Evolutionary conservation across 2,329 filamentous ascomycete species (phyloP).

Genomic region (Ploettnerulaceae sp.): DNA sequence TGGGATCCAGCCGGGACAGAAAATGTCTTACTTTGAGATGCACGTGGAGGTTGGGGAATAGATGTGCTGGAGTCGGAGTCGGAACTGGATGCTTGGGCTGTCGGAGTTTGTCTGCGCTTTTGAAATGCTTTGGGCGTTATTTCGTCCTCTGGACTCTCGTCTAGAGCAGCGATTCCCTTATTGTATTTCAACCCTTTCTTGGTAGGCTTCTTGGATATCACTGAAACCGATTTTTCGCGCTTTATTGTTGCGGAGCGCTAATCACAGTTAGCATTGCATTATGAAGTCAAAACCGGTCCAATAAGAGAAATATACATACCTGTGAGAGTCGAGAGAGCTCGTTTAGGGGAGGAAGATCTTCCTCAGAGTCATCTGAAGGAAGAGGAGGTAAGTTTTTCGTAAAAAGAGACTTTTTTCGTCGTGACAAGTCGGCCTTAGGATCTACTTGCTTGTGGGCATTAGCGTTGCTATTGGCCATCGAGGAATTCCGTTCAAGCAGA

Average conservation of each 20-base stretch:
- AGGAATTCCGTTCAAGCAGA: neutral
- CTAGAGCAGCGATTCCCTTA: conserved; percentile 42
- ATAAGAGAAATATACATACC: neutral
- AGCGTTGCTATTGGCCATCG: neutral
- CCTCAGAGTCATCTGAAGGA: conserved; percentile 15
- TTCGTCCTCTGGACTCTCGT: conserved; percentile 15
- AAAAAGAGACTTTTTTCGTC: neutral
- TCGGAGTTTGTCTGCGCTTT: no score
- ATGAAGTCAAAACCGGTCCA: neutral
- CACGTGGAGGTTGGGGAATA: conserved; percentile 2
- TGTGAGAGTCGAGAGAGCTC: conserved; percentile 28
- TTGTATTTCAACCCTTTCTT: conserved; percentile 37
- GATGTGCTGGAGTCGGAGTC: conserved; percentile 11
- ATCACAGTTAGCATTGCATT: neutral
- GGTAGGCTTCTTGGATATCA: conserved; percentile 13
- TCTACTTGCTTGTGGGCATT: neutral
- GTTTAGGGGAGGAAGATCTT: conserved; percentile 24
- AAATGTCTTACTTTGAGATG: neutral
- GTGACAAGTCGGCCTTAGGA: neutral
- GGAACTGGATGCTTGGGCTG: neutral
- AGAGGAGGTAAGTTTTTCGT: neutral
- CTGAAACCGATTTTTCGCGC: conserved; percentile 18
- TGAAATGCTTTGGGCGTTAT: conserved; percentile 23
- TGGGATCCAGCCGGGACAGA: conserved; percentile 35
- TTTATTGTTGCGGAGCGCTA: conserved; percentile 29